Percentiles rank a stretch among this genome's conserved stretches.
Conservation (phyloP, 2,329 filamentous ascomycete species). For the Penicillium sp. region DNA sequence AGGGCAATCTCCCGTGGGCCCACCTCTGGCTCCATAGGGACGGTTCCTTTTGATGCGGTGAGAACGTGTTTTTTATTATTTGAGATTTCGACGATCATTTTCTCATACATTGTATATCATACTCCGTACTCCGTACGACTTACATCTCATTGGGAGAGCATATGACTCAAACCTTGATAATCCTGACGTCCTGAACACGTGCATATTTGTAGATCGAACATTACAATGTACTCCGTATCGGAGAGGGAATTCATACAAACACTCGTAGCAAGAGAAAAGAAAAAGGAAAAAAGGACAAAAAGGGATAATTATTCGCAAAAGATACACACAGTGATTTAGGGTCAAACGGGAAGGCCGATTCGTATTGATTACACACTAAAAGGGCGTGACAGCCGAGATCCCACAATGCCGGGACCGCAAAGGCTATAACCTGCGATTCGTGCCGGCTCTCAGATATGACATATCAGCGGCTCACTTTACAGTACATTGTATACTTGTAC, state of each 20-base stretch:
- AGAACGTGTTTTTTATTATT: slow-evolving; percentile 7
- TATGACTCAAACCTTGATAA: neutral
- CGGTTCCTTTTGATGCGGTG: slow-evolving; percentile 25
- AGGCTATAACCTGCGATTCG: neutral
- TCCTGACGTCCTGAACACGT: no score
- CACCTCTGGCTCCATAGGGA: slow-evolving; percentile 25
- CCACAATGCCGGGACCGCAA: slow-evolving; percentile 2
- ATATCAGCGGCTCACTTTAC: neutral
- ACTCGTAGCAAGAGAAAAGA: no score
- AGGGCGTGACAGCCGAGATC: slow-evolving; percentile 5
- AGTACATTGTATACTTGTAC: neutral
- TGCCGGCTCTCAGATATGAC: neutral
- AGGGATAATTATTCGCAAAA: neutral
- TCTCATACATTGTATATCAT: no score
- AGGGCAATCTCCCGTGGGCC: slow-evolving; percentile 30
- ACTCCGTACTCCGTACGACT: slow-evolving; percentile 1
- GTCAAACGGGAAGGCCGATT: slow-evolving; percentile 16
- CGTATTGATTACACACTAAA: slow-evolving; percentile 12
- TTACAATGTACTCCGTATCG: no score
- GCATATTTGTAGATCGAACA: no score
- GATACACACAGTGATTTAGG: neutral
- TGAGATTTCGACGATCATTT: neutral
- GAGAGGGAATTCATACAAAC: no score
- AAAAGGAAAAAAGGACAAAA: slow-evolving; percentile 9
- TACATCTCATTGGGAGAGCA: neutral